Percentiles rank a stretch among this genome's conserved stretches.
Evolutionary conservation across 139 green algal genomes (phyloP).

Genomic region (Eudorina sp.): DNA sequence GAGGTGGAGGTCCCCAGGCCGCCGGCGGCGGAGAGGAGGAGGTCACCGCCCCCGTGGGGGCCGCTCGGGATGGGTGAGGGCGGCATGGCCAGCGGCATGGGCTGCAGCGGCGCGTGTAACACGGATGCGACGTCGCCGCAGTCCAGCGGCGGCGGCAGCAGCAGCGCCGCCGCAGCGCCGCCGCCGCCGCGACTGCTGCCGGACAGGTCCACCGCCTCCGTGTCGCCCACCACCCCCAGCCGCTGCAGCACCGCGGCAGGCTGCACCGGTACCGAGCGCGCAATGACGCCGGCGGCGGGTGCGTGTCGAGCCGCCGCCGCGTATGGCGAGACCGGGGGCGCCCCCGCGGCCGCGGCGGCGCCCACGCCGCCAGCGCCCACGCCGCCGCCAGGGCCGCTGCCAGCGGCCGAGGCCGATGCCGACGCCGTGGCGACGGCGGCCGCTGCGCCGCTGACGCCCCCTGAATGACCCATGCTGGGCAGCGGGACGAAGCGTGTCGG

Average conservation of each 20-base stretch:
- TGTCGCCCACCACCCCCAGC: background rate
- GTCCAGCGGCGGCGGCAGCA: background rate
- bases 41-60: background rate
- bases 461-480: background rate
- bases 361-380: background rate
- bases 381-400: too few species aligned
- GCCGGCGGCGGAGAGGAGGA: background rate
- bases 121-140: background rate
- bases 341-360: background rate
- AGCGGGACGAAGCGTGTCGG: conserved; percentile 3
- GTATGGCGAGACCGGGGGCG: too few species aligned
- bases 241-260: background rate
- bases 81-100: background rate
- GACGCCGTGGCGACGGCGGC: too few species aligned
- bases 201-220: too few species aligned
- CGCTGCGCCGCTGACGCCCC: too few species aligned
- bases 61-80: background rate
- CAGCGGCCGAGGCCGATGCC: too few species aligned
- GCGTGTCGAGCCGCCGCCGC: background rate
- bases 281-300: background rate
- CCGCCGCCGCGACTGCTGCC: background rate
- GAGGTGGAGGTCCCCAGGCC: background rate
- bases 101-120: background rate
- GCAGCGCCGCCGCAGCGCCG: background rate
- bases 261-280: background rate